phyloP scores from a whole-genome alignment of 768 basidiomycete genomes.

The Boletus vermiculosoides region DNA sequence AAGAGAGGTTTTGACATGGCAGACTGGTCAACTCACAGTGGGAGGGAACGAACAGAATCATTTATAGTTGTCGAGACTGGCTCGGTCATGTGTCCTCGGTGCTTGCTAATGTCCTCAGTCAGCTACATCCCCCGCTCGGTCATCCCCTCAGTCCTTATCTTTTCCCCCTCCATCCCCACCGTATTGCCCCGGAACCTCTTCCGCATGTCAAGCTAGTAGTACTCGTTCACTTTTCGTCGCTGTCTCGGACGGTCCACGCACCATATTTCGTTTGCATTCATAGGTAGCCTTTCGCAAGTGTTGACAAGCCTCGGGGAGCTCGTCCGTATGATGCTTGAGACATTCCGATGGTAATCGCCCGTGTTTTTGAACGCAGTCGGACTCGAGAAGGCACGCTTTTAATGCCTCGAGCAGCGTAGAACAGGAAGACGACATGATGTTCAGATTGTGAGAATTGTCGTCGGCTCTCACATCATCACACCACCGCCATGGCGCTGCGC shows the following conservation, averaged over 20 bases:
- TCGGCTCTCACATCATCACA: conserved; percentile 11
- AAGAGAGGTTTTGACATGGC: conserved; percentile 27
- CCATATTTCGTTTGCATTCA: conserved; percentile 91
- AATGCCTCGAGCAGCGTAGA: conserved; percentile 72
- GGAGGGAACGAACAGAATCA: not conserved
- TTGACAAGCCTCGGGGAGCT: conserved; percentile 80
- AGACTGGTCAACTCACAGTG: not conserved
- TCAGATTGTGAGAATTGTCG: not conserved
- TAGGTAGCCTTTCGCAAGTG: conserved; percentile 78
- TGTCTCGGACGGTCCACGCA: conserved; percentile 33
- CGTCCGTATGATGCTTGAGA: conserved; percentile 67
- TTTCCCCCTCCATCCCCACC: conserved; percentile 45
- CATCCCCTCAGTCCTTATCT: conserved; percentile 1
- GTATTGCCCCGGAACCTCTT: conserved; percentile 79
- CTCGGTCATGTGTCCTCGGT: conserved; percentile 10
- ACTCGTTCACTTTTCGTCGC: not conserved
- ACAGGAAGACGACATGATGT: conserved; percentile 74
- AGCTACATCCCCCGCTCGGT: not conserved
- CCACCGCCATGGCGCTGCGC: conserved; percentile 32
- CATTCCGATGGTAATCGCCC: conserved; percentile 83
- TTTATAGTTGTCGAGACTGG: conserved; percentile 13
- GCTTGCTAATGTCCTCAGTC: conserved; percentile 24
- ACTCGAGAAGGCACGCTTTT: conserved; percentile 79
- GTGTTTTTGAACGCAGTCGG: conserved; percentile 84
- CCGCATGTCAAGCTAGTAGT: conserved; percentile 72